phyloP scores from a whole-genome alignment of 2,329 filamentous ascomycete genomes.

The Paramyrothecium roridum region DNA sequence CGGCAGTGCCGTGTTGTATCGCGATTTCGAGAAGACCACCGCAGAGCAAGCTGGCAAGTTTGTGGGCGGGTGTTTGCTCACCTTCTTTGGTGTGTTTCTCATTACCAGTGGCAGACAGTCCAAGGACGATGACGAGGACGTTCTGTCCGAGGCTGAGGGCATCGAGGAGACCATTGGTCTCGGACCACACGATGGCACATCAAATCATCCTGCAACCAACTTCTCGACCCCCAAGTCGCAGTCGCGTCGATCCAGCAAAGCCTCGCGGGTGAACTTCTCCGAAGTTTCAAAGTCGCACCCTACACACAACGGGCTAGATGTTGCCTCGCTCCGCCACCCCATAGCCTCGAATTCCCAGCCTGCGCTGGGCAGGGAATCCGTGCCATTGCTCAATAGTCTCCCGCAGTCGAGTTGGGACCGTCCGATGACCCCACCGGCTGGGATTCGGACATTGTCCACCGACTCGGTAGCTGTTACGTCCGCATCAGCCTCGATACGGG shows the following conservation, averaged over 20 bases:
- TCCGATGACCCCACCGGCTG: slow-evolving; percentile 25
- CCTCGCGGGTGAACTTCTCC: slow-evolving; percentile 43
- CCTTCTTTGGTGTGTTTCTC: slow-evolving; percentile 94
- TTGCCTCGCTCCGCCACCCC: slow-evolving; percentile 31
- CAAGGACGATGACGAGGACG: slow-evolving; percentile 55
- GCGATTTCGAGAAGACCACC: slow-evolving; percentile 86
- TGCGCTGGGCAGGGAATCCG: slow-evolving; percentile 28
- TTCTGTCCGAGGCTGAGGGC: slow-evolving; percentile 52
- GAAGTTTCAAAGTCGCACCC: slow-evolving; percentile 33
- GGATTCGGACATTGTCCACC: slow-evolving; percentile 32
- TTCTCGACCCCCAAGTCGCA: slow-evolving; percentile 18
- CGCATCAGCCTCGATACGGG: slow-evolving; percentile 13
- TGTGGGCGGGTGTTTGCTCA: slow-evolving; percentile 83
- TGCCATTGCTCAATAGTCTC: slow-evolving; percentile 39
- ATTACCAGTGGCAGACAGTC: slow-evolving; percentile 80
- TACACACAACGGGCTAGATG: slow-evolving; percentile 29
- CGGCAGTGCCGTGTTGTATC: slow-evolving; percentile 88
- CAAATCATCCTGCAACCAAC: slow-evolving; percentile 7
- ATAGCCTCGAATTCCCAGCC: slow-evolving; percentile 25
- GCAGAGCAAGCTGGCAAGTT: slow-evolving; percentile 76
- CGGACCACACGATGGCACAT: slow-evolving; percentile 41
- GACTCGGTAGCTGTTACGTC: slow-evolving; percentile 24
- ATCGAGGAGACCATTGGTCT: slow-evolving; percentile 64
- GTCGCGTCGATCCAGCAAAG: slow-evolving; percentile 46
- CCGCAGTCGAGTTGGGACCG: slow-evolving; percentile 36